These are phyloP conservation scores for Diutina scorzettiae DNA, from an alignment of 1,139 yeast genomes.

Conservation along the genomic window DNA sequence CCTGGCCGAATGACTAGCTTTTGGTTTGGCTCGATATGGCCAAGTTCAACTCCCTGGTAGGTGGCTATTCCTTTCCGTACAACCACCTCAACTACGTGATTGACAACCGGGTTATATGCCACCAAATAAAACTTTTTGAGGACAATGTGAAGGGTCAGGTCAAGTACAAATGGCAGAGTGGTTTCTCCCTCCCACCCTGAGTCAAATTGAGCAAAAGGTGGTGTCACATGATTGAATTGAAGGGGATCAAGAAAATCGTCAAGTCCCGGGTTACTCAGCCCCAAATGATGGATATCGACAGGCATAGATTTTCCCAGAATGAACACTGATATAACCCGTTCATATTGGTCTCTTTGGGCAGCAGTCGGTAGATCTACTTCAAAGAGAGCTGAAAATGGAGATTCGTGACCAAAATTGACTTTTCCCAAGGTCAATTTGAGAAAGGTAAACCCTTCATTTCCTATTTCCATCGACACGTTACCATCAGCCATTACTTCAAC, in stretches of 20 bases:
- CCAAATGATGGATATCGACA: too few relatives aligned
- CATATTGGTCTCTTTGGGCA: too few relatives aligned
- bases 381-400: neutral
- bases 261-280: too few relatives aligned
- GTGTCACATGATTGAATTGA: too few relatives aligned
- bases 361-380: neutral
- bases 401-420: neutral
- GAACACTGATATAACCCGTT: neutral
- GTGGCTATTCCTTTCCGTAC: slow-evolving; percentile 35
- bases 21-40: slow-evolving; percentile 27
- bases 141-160: slow-evolving; percentile 39
- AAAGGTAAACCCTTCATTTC: neutral
- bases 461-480: neutral
- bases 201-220: too few relatives aligned
- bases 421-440: neutral
- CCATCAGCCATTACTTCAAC: too few relatives aligned
- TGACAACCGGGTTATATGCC: slow-evolving; percentile 38
- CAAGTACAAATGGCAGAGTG: slow-evolving; percentile 22
- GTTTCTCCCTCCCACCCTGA: neutral
- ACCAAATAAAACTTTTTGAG: slow-evolving; percentile 40
- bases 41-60: slow-evolving; percentile 33
- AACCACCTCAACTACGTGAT: slow-evolving; percentile 26
- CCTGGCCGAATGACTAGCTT: slow-evolving; percentile 36
- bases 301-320: neutral
- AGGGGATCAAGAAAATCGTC: too few relatives aligned